phyloP scores from a whole-genome alignment of 2,329 filamentous ascomycete species.

The Paracorniculantispora psalliotae region DNA sequence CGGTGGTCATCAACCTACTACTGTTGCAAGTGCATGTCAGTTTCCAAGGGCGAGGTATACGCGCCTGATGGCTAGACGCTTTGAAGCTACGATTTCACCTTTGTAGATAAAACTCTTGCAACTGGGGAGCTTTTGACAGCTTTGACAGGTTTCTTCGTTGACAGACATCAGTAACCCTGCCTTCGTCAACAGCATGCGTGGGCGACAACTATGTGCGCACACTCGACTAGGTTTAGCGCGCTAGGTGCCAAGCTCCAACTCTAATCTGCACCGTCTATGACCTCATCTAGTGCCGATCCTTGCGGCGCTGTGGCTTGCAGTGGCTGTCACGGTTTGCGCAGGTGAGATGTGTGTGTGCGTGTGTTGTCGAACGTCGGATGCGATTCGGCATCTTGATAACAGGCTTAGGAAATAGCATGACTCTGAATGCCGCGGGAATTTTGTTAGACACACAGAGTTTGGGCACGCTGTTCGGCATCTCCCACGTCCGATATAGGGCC shows the following conservation, averaged over 20 bases:
- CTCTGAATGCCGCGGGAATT: too few species aligned
- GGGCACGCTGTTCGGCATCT: background rate
- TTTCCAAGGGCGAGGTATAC: too few species aligned
- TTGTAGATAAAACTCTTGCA: too few species aligned
- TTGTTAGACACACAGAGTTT: too few species aligned
- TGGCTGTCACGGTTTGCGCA: background rate
- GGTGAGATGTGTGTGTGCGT: background rate
- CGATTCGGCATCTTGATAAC: background rate
- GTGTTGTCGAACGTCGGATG: background rate
- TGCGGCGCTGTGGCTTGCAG: background rate
- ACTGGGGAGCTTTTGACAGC: too few species aligned
- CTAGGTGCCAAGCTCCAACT: background rate
- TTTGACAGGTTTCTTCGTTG: too few species aligned
- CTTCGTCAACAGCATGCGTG: background rate
- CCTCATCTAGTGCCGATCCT: slow-evolving; percentile 1
- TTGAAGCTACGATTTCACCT: too few species aligned
- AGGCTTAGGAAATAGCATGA: background rate
- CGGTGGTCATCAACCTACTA: too few species aligned
- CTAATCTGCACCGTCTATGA: background rate
- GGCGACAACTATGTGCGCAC: background rate
- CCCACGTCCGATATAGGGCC: too few species aligned
- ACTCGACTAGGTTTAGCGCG: background rate
- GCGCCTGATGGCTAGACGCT: too few species aligned
- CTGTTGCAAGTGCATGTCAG: too few species aligned
- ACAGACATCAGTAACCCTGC: too few species aligned